These are phyloP conservation scores for Nakazawaea wyomingensis DNA, from an alignment of 805 yeast species.

Conservation along the genomic window DNA sequence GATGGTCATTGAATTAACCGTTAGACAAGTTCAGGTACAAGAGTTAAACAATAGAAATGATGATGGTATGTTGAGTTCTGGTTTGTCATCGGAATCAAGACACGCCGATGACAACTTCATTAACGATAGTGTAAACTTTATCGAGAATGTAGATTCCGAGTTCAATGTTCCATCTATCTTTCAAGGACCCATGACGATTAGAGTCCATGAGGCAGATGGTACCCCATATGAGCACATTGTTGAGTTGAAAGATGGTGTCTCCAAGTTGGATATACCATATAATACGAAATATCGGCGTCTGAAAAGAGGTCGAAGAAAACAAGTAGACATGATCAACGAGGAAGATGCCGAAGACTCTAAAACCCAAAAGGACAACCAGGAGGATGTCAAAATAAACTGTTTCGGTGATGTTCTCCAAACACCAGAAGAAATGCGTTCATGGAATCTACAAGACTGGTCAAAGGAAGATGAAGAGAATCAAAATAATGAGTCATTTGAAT, in stretches of 20 bases:
- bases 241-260: constrained; percentile 76
- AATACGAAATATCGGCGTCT: constrained; percentile 87
- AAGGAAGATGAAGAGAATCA: constrained; percentile 63
- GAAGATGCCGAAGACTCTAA: constrained; percentile 34
- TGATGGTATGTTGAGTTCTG: constrained; percentile 11
- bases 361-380: constrained; percentile 21
- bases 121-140: constrained; percentile 36
- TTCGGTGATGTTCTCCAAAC: constrained; percentile 75
- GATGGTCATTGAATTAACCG: constrained; percentile 90
- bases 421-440: constrained; percentile 54
- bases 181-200: constrained; percentile 92
- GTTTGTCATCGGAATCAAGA: constrained; percentile 11
- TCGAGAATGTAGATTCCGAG: constrained; percentile 36
- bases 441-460: constrained; percentile 72
- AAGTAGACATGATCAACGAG: constrained; percentile 32
- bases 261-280: constrained; percentile 89
- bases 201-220: constrained; percentile 98
- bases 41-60: constrained; percentile 34
- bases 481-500: constrained; percentile 87
- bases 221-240: constrained; percentile 98
- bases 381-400: constrained; percentile 31
- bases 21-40: constrained; percentile 78
- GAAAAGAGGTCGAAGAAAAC: constrained; percentile 47
- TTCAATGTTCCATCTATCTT: constrained; percentile 48
- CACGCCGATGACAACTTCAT: constrained; percentile 32